A percentile compares a stretch with the other conserved stretches of the same genome.
phyloP scores from a whole-genome alignment of 495 filamentous ascomycete genomes.

The Lophium mytilinum region DNA sequence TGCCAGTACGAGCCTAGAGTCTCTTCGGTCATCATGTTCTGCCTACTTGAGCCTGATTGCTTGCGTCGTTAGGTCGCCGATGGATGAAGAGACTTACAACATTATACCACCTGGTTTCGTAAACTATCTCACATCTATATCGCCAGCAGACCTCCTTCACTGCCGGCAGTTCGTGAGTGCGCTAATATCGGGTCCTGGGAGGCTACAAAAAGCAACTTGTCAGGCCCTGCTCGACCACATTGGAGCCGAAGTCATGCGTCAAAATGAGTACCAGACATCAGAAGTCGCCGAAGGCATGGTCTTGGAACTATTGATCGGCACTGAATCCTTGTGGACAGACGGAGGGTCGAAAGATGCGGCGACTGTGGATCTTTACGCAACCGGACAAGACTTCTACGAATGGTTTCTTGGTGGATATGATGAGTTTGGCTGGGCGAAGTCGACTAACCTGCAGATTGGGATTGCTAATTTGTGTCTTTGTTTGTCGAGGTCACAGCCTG shows the following conservation, averaged over 20 bases:
- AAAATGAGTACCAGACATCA: constrained; percentile 52
- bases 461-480: constrained; percentile 59
- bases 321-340: constrained; percentile 57
- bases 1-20: constrained; percentile 39
- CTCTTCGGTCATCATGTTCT: constrained; percentile 37
- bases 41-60: constrained; percentile 19
- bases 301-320: constrained; percentile 59
- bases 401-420: constrained; percentile 60
- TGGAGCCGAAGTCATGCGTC: constrained; percentile 48
- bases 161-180: constrained; percentile 42
- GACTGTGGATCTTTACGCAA: constrained; percentile 39
- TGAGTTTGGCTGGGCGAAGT: constrained; percentile 50
- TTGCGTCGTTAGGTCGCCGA: not conserved
- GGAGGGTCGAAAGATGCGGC: constrained; percentile 39
- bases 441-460: constrained; percentile 55
- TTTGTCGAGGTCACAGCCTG: constrained; percentile 55
- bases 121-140: constrained; percentile 35
- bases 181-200: constrained; percentile 2
- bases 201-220: constrained; percentile 2
- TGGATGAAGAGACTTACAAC: constrained; percentile 1
- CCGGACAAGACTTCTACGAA: constrained; percentile 66
- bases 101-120: constrained; percentile 36
- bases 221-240: constrained; percentile 41
- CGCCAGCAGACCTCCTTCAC: constrained; percentile 50
- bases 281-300: constrained; percentile 66